Base-by-base conservation (phyloP, 2,329 filamentous ascomycete species). In the Monosporascus sp. region DNA sequence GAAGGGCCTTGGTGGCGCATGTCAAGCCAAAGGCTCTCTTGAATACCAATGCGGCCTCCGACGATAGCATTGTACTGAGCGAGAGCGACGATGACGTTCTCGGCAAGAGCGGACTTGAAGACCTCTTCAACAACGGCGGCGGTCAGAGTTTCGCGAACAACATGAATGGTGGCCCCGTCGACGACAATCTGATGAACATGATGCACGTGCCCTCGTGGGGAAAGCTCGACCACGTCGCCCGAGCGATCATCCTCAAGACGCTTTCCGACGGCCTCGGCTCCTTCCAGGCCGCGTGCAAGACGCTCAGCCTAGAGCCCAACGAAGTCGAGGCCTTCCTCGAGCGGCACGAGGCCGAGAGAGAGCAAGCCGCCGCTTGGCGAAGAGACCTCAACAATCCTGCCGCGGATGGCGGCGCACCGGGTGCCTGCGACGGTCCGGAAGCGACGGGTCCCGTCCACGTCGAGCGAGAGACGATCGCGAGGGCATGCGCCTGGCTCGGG, bases 271-370 rank as follows among this genome's bases (percentile, higher is more conserved):
- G 25, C 9, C 27, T 45, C 11, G 15, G 15, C 14, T 50, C 49
- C n/a, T 50, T 50, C 39, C 49, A 50, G 20, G 14, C n/a, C 18
- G 49, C 49, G 17, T 50, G 49, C 38, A 22, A 45, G 8, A 7
- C 11, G 3, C 49, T 50, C 17, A 3, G 17, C 15, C 25, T 50
- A 5, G 25, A 46, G 14, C 11, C 38, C 6, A 20, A 15, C 14
- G 41, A 50, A n/a, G 41, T 37, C 27, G 17, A 45, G n/a, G 24
- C 14, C 18, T 50, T 50, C 27, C 49, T 50, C 18, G 17, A 17
- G 11, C 15, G 22, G 11, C 15, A 50, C 17, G 39, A 31, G 4
- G 20, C 27, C 7, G 34, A 14, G n/a, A 41, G 9, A 39, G 20
- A 49, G 3, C 48, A 24, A 31, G 31, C 47, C 8, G 17, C 8